Evolutionary conservation across 345 rosid genomes (phyloP).

Genomic region (Ricinus communis): DNA sequence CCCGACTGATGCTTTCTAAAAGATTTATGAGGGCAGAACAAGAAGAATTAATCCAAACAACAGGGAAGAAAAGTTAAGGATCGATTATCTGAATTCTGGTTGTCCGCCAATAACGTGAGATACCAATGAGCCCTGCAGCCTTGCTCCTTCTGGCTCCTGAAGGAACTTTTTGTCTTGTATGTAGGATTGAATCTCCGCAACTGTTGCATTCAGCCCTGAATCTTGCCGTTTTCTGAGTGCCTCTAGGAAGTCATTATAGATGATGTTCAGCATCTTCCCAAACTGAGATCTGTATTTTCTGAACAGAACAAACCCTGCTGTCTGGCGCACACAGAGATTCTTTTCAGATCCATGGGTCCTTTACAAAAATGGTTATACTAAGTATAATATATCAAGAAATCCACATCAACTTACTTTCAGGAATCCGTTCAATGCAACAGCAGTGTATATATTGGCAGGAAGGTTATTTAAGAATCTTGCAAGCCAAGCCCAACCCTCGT

Average conservation of each 20-base stretch:
- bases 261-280: constrained; percentile 51
- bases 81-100: too few species aligned
- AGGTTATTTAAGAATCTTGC: constrained; percentile 64
- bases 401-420: constrained; percentile 48
- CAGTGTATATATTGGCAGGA: constrained; percentile 68
- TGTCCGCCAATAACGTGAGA: too few species aligned
- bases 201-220: constrained; percentile 43
- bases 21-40: not conserved
- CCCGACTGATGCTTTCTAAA: too few species aligned
- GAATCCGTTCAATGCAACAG: constrained; percentile 72
- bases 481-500: constrained; percentile 85
- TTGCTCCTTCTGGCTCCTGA: constrained; percentile 67
- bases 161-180: constrained; percentile 58
- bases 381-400: not conserved
- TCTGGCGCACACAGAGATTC: constrained; percentile 33
- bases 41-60: not conserved
- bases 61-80: too few species aligned
- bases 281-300: constrained; percentile 67
- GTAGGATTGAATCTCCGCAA: constrained; percentile 50
- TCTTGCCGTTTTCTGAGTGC: constrained; percentile 52
- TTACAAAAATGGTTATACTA: not conserved
- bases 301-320: constrained; percentile 76
- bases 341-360: not conserved
- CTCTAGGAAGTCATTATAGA: constrained; percentile 53
- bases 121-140: constrained; percentile 33